A percentile compares a stretch with the other conserved stretches of the same genome.
Conservation (phyloP, 805 yeast species). For the Ogataea pignaliae region DNA sequence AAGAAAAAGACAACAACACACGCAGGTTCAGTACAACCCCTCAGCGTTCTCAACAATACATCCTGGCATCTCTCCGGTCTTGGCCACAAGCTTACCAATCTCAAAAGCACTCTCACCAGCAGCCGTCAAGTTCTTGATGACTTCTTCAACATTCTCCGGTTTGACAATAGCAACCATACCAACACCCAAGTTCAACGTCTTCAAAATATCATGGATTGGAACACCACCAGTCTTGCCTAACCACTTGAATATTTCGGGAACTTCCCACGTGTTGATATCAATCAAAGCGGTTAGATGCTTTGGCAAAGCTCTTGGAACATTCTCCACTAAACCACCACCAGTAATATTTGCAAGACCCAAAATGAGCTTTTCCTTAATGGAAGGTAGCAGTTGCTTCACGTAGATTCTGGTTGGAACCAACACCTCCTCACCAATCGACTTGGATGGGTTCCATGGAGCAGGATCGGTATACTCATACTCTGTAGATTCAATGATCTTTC, state of each 20-base stretch:
- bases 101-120: constrained; percentile 73
- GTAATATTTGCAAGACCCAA: constrained; percentile 95
- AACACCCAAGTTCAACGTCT: constrained; percentile 92
- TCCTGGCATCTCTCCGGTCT: constrained; percentile 47
- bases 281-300: constrained; percentile 70
- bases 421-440: constrained; percentile 80
- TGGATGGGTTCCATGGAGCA: constrained; percentile 81
- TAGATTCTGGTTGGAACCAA: constrained; percentile 90
- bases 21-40: constrained; percentile 32
- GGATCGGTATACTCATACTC: constrained; percentile 64
- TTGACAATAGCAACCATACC: constrained; percentile 93
- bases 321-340: constrained; percentile 97
- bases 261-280: constrained; percentile 75
- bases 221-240: constrained; percentile 88
- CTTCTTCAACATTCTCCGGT: constrained; percentile 56
- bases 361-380: constrained; percentile 60
- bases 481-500: constrained; percentile 80
- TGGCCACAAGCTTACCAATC: constrained; percentile 55
- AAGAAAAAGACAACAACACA: too few species aligned
- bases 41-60: constrained; percentile 54
- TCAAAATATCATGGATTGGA: constrained; percentile 76
- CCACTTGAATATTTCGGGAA: constrained; percentile 92
- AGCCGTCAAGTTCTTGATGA: constrained; percentile 46
- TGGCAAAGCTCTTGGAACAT: constrained; percentile 93
- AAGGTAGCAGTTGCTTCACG: constrained; percentile 82